These are phyloP conservation scores for Davidsoniella virescens DNA, from an alignment of 2,329 filamentous ascomycete species.

Conservation along the genomic window DNA sequence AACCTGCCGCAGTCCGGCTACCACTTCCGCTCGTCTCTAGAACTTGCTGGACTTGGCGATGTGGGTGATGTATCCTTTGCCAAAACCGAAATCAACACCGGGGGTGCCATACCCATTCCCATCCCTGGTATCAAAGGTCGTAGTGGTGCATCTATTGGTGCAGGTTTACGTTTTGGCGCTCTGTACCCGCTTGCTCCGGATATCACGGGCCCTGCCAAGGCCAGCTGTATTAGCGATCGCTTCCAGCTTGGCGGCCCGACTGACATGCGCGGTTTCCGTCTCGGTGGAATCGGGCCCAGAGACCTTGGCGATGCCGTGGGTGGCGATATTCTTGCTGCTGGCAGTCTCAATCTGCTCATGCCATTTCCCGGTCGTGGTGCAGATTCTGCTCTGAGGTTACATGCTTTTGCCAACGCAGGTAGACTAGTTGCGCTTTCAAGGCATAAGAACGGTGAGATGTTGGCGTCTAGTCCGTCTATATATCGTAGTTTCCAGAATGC, in stretches of 20 bases:
- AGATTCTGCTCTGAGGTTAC: conserved; percentile 71
- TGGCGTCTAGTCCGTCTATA: conserved; percentile 29
- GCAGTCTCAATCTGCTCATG: conserved; percentile 68
- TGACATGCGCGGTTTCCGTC: conserved; percentile 83
- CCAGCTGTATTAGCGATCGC: conserved; percentile 79
- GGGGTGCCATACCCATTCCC: conserved; percentile 57
- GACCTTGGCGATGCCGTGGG: conserved; percentile 77
- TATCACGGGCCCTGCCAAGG: conserved; percentile 34
- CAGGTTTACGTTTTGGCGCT: conserved; percentile 63
- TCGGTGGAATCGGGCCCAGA: conserved; percentile 74
- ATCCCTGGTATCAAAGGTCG: conserved; percentile 51
- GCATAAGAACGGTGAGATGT: conserved; percentile 28
- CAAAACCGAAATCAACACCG: conserved; percentile 76
- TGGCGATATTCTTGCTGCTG: conserved; percentile 82
- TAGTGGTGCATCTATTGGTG: conserved; percentile 69
- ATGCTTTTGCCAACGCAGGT: conserved; percentile 83
- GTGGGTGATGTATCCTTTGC: conserved; percentile 82
- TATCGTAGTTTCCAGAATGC: conserved; percentile 41
- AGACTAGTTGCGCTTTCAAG: conserved; percentile 60
- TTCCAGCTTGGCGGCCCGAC: conserved; percentile 91
- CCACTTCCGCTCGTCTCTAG: conserved; percentile 58
- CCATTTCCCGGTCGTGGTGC: conserved; percentile 69
- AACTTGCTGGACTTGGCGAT: conserved; percentile 75
- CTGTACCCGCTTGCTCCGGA: conserved; percentile 60
- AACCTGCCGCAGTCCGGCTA: conserved; percentile 73